Percentiles rank a stretch among this genome's conserved stretches.
These are phyloP conservation scores for Xylaria sp. DNA, from an alignment of 2,329 filamentous ascomycete species.

Conservation along the genomic window DNA sequence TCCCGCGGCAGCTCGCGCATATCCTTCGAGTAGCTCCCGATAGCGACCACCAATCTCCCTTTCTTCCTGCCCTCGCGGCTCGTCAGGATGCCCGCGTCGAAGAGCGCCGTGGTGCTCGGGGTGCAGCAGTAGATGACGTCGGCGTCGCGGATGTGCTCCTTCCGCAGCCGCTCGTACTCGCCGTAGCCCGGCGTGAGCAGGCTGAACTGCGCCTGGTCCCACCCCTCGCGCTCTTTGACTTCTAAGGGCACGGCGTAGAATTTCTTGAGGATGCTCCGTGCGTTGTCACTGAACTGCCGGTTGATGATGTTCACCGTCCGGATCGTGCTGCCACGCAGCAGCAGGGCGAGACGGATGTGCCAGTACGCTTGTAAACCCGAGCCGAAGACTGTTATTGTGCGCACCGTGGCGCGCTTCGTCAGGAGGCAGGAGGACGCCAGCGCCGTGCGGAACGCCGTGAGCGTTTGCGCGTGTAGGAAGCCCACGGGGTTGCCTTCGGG, in stretches of 20 bases:
- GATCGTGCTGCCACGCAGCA: constrained; percentile 73
- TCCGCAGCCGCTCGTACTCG: constrained; percentile 69
- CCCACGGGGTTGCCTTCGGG: constrained; percentile 67
- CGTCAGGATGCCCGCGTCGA: constrained; percentile 75
- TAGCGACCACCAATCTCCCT: constrained; percentile 72
- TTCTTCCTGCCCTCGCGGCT: constrained; percentile 72
- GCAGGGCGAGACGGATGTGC: constrained; percentile 85
- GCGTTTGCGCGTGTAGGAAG: constrained; percentile 72
- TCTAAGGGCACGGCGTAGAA: constrained; percentile 51
- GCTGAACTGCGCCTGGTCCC: constrained; percentile 70
- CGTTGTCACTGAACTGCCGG: constrained; percentile 67
- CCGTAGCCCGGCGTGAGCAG: constrained; percentile 72
- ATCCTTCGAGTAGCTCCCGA: constrained; percentile 70
- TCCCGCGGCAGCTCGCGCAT: constrained; percentile 87
- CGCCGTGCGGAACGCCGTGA: constrained; percentile 83
- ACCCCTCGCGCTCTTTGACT: constrained; percentile 64
- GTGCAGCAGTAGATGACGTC: constrained; percentile 92
- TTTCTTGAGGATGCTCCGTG: constrained; percentile 55
- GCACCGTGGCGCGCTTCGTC: constrained; percentile 68
- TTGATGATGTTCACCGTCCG: constrained; percentile 85
- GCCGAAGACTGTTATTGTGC: constrained; percentile 83
- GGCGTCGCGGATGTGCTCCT: constrained; percentile 71
- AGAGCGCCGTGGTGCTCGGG: constrained; percentile 74
- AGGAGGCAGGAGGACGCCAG: constrained; percentile 73
- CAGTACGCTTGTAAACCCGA: constrained; percentile 91